Evolutionary conservation across 163 green algal genomes (phyloP).

Genomic region (Chlamydomonas reinhardtii): DNA sequence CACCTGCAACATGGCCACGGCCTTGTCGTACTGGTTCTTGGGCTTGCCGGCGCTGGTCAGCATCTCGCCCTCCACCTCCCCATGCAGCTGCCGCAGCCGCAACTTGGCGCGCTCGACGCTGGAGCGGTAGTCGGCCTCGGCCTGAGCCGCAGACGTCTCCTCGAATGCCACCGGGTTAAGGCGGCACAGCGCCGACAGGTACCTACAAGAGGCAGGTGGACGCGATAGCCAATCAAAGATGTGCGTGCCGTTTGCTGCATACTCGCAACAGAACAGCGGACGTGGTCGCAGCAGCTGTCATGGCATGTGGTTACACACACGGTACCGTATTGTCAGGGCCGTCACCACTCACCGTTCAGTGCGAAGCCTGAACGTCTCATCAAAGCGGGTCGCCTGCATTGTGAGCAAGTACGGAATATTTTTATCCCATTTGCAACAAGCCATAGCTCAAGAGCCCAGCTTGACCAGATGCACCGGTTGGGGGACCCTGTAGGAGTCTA

Average conservation of each 20-base stretch:
- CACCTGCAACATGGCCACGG: slow-evolving; percentile 35
- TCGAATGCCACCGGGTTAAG: slow-evolving; percentile 41
- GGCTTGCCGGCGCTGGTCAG: slow-evolving; percentile 30
- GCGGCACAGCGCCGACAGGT: slow-evolving; percentile 15
- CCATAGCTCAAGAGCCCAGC: no score
- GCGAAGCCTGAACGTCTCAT: slow-evolving; percentile 25
- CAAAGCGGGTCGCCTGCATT: background rate
- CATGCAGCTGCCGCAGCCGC: slow-evolving; percentile 44
- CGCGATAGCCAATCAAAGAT: no score
- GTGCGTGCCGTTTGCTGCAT: no score
- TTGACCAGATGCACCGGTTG: no score
- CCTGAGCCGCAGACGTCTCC: slow-evolving; percentile 36
- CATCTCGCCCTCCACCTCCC: slow-evolving; percentile 42
- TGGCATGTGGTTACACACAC: no score
- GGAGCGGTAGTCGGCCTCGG: slow-evolving; percentile 37
- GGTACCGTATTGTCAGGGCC: no score
- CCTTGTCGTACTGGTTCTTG: slow-evolving; percentile 45
- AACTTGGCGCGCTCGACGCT: slow-evolving; percentile 36
- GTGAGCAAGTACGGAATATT: no score
- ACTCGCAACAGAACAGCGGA: no score
- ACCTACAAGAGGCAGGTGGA: no score
- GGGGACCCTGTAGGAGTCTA: no score
- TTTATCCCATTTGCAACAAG: no score
- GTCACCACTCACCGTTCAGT: slow-evolving; percentile 14
- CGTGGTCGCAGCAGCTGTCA: no score